Base-by-base conservation (phyloP, 2,329 filamentous ascomycete species). In the Pestalotiopsis sp. region DNA sequence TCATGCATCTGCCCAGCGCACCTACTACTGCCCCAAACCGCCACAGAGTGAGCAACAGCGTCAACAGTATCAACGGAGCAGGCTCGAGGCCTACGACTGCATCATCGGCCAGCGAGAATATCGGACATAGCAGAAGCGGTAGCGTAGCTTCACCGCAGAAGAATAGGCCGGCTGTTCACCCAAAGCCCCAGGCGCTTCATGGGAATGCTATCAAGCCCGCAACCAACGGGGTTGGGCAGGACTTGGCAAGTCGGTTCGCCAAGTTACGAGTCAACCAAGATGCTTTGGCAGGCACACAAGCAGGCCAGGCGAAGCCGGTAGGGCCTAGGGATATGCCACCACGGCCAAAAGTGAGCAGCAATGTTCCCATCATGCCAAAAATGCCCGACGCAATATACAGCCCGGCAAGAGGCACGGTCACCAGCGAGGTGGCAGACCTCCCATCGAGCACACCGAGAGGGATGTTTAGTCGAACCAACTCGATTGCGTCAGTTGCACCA, bases 371-470 rank as follows among this genome's bases (percentile, higher is more conserved):
- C 17, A 81, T 94, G 75, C 92, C 92, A 12, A 92, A 92, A 76
- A 81, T 91, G 60, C 92, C 92, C 1, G 91, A 91, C 74, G 91
- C 92, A 7, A 92, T 93, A 3, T 95, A 94, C 75, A 94, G 90
- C 73, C 92, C 92, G n/a, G 91, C 91, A 1, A 86, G 92, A 41
- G 93, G 92, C 36, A 92, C 90, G 68, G 84, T 91, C 4, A 89
- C 90, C 3, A 88, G 87, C 27, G 89, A 90, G 69, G 85, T 88
- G 27, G 87, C 92, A 9, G 86, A 90, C 56, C 85, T 90, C 2
- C 92, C 91, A 1, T 85, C 90, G 27, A 91, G 87, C 73, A 90
- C 88, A 3, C 86, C 90, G 1, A 84, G 91, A 17, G 89, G 88
- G 71, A 85, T 91, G 75, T 90, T 89, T 64, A 88, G 86, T 66